Percentiles rank a stretch among this genome's conserved stretches.
Evolutionary conservation across 2,329 filamentous ascomycete genomes (phyloP).

Genomic region (Mariannaea sp.): DNA sequence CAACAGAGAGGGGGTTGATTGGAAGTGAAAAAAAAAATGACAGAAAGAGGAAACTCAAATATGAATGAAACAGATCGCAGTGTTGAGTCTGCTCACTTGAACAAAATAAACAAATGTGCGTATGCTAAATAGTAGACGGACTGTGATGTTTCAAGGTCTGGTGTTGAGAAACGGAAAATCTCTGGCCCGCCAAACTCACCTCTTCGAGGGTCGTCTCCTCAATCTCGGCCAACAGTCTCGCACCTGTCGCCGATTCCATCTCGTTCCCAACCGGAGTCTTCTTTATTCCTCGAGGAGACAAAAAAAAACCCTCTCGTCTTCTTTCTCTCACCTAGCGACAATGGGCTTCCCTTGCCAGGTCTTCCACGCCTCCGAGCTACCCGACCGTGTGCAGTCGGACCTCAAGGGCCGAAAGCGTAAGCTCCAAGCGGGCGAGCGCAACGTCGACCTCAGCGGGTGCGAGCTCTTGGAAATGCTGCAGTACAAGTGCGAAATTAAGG

Average conservation of each 20-base stretch:
- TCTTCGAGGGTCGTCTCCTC: conserved; percentile 64
- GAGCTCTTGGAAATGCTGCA: conserved; percentile 63
- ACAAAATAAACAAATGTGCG: too few relatives aligned
- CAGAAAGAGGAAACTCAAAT: too few relatives aligned
- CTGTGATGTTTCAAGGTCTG: too few relatives aligned
- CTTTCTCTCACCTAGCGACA: neutral
- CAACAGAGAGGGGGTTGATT: too few relatives aligned
- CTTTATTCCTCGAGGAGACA: neutral
- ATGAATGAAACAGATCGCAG: too few relatives aligned
- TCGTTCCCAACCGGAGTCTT: neutral
- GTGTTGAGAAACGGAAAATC: conserved; percentile 12
- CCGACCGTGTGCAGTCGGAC: conserved; percentile 54
- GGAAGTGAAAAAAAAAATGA: too few relatives aligned
- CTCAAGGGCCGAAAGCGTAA: conserved; percentile 59
- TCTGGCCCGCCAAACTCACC: conserved; percentile 48
- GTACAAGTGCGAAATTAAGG: conserved; percentile 62
- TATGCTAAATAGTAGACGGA: too few relatives aligned
- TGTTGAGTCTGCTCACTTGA: too few relatives aligned
- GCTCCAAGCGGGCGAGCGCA: conserved; percentile 42
- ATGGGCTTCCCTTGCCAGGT: conserved; percentile 65
- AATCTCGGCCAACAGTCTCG: conserved; percentile 57
- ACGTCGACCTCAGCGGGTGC: conserved; percentile 59
- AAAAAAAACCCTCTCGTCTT: too few relatives aligned
- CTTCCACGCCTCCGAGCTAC: conserved; percentile 59
- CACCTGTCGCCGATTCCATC: conserved; percentile 52